These are phyloP conservation scores for Hypomontagnella monticulosa DNA, from an alignment of 495 filamentous ascomycete genomes.

Conservation along the genomic window DNA sequence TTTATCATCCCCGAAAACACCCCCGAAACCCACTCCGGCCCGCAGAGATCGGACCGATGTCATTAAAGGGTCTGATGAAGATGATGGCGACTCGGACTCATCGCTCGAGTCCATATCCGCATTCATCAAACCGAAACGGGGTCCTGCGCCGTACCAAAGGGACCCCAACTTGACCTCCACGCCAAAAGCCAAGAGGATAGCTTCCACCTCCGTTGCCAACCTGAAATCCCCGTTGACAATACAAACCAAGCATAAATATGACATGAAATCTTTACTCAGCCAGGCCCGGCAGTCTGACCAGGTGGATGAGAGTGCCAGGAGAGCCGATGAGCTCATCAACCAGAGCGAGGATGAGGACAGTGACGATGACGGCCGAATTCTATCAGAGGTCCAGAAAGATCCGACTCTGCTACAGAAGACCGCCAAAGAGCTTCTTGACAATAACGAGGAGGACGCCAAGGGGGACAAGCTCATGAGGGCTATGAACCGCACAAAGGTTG, in stretches of 20 bases:
- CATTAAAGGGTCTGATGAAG: slow-evolving; percentile 75
- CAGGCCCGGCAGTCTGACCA: slow-evolving; percentile 66
- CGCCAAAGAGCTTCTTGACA: slow-evolving; percentile 56
- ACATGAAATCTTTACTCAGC: slow-evolving; percentile 71
- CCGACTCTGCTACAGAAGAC: slow-evolving; percentile 45
- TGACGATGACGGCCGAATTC: slow-evolving; percentile 24
- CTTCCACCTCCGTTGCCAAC: slow-evolving; percentile 42
- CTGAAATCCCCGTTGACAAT: slow-evolving; percentile 55
- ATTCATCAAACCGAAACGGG: slow-evolving; percentile 34
- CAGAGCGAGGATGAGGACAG: slow-evolving; percentile 35
- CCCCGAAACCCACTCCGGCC: slow-evolving; percentile 39
- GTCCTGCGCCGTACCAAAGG: slow-evolving; percentile 31
- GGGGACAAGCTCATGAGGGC: slow-evolving; percentile 71
- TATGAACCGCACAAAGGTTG: slow-evolving; percentile 78
- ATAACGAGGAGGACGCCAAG: slow-evolving; percentile 63
- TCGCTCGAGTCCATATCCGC: slow-evolving; percentile 43
- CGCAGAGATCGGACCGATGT: slow-evolving; percentile 53
- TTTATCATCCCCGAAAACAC: slow-evolving; percentile 42
- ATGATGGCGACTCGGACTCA: slow-evolving; percentile 66
- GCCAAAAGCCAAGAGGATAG: slow-evolving; percentile 53
- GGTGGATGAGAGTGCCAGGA: slow-evolving; percentile 61
- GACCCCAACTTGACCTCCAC: slow-evolving; percentile 44
- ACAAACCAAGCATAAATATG: slow-evolving; percentile 70
- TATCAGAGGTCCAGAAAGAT: slow-evolving; percentile 37
- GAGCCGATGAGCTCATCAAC: slow-evolving; percentile 38